Evolutionary conservation across 768 basidiomycete species (phyloP), one percentile per base, ranked within the genome.

Genomic region (Russula emetica): DNA sequence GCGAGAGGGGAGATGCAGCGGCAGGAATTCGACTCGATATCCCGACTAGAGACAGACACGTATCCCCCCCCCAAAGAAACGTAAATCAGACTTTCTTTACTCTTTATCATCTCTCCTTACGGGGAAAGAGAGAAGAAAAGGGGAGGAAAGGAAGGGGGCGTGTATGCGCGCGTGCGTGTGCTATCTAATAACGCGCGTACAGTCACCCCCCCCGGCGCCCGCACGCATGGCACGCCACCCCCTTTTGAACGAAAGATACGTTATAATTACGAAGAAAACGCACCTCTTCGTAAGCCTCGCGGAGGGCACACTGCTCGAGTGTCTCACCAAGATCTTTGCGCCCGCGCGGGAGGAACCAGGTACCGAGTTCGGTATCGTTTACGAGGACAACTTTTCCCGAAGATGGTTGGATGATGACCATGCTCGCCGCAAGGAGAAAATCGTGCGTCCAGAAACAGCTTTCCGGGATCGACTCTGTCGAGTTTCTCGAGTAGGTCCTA

Each of bases 231-330:
- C 45, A 47, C 45, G 45, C 45, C 45, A 47, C 45, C n/a, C 22
- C 45, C 45, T 45, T 47, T 47, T 10, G 4, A 47, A 44, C 42
- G 2, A 42, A 44, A 44, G n/a, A 20, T 44, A 44, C 44, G 44
- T 9, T n/a, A 22, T 5, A 47, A 22, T 16, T 26, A 28, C 49
- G 16, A 18, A 18, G 5, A 50, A 18, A 50, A 45, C 22, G 54
- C 62, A 85, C 85, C 81, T 87, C 86, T 70, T 88, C 86, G 69
- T 85, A 82, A 5, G 83, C 86, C 73, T 88, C 86, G 51, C 87
- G 74, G 45, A 87, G 71, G 0, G 83, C 86, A 0, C 86, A 71
- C 52, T 79, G 71, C 69, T 87, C 85, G 30, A 87, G 71, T 2
- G 79, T 80, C 75, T 89, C 86, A 6, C 85, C 85, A 0, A 82